Evolutionary conservation across 2,329 filamentous ascomycete genomes (phyloP).

Genomic region (Cercospora sp.): DNA sequence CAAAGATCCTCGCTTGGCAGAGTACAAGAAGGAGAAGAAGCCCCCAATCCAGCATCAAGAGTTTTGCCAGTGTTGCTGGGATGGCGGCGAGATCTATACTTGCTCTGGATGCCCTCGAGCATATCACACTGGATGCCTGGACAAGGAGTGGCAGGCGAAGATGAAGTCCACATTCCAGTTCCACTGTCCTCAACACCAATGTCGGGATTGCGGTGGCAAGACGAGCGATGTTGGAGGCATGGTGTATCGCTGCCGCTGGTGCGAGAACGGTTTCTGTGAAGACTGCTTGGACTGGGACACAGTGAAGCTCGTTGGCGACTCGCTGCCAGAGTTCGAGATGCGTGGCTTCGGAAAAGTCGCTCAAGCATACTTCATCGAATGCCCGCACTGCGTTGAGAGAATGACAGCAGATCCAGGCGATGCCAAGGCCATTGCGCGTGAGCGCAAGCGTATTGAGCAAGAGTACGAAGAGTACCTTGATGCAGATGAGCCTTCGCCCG

Average conservation of each 20-base stretch:
- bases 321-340: slow-evolving; percentile 55
- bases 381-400: slow-evolving; percentile 46
- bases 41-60: slow-evolving; percentile 51
- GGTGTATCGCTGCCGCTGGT: slow-evolving; percentile 57
- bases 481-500: neutral
- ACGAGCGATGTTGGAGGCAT: slow-evolving; percentile 52
- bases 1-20: slow-evolving; percentile 55
- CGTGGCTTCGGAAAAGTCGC: slow-evolving; percentile 46
- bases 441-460: slow-evolving; percentile 20
- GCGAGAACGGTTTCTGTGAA: slow-evolving; percentile 58
- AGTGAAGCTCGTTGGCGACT: slow-evolving; percentile 53
- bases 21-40: slow-evolving; percentile 52
- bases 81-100: slow-evolving; percentile 50
- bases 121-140: slow-evolving; percentile 56
- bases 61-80: slow-evolving; percentile 55
- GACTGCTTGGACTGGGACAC: slow-evolving; percentile 58
- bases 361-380: slow-evolving; percentile 57
- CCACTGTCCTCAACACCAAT: slow-evolving; percentile 58
- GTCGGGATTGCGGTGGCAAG: slow-evolving; percentile 54
- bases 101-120: slow-evolving; percentile 57
- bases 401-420: slow-evolving; percentile 36
- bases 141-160: slow-evolving; percentile 43
- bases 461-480: slow-evolving; percentile 16
- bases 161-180: slow-evolving; percentile 49
- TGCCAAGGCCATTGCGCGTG: slow-evolving; percentile 13